Evolutionary conservation across 2,329 filamentous ascomycete species (phyloP), one percentile per base, ranked within the genome.

Genomic region (Metarhizium rileyi): DNA sequence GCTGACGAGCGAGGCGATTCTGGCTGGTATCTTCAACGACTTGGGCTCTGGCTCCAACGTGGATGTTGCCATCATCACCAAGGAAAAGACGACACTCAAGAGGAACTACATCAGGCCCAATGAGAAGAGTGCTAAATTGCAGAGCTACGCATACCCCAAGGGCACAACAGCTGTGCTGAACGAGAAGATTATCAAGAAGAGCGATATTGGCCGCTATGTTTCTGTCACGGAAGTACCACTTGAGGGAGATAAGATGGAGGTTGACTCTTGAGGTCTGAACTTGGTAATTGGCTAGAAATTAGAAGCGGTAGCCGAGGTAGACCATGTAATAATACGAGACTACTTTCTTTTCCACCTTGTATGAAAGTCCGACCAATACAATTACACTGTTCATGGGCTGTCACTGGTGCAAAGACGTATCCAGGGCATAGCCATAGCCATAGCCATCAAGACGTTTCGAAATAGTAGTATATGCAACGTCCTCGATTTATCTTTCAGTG

Each of bases 21-120:
- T 90, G 72, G 86, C 94, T 10, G 93, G 93, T 83, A 95, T 98
- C 72, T 98, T 93, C 76, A 98, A 98, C 76, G 93, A 98, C 71
- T 67, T 98, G 66, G 93, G 93, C 14, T 96, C 90, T 3, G 93
- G 93, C 61, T 95, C 88, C 66, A 98, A 98, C 66, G 93, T 98
- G 51, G 94, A 98, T 64, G 87, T 98, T 30, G 91, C 90, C 56
- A 81, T 98, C 61, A 98, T 98, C 66, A 95, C 91, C 53, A 80
- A 84, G 61, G 90, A 96, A 61, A 96, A 95, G 83, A 95, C 93
- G 26, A 93, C 87, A 26, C 71, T 98, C 65, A 78, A 94, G 78
- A 80, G 93, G 63, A 95, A 95, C 73, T 93, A 87, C 75, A 86
- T 94, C 68, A 91, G 79, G 67, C 93, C 93, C 52, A 98, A 98